A percentile compares a stretch with the other conserved stretches of the same genome.
Conservation (phyloP, 208 protist genomes). For the Naegleria fowleri region DNA sequence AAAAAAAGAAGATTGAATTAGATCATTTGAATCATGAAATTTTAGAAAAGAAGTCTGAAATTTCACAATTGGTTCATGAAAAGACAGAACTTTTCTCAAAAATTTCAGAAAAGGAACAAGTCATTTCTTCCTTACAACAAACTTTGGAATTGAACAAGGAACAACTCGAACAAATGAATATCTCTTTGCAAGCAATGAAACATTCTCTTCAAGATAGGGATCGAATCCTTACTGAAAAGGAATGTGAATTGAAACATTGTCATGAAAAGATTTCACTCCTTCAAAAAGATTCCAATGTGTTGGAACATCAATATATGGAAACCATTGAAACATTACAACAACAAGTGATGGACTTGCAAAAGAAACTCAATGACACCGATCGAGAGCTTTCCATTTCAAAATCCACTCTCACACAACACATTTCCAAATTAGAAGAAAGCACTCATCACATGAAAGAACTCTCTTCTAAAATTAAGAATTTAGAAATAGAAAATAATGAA, state of each 20-base stretch:
- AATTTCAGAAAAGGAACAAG: not conserved
- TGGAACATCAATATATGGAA: not conserved
- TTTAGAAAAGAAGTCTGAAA: not conserved
- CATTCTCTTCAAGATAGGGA: not conserved
- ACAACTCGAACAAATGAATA: not conserved
- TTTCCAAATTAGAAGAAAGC: not conserved
- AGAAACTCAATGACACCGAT: not conserved
- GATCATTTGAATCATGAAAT: not conserved
- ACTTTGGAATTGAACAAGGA: not conserved
- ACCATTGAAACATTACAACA: not conserved
- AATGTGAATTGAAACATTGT: not conserved
- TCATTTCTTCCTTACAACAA: not conserved
- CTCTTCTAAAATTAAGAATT: not conserved
- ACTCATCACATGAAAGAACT: not conserved
- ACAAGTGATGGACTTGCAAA: not conserved
- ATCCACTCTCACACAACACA: not conserved
- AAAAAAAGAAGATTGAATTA: not conserved
- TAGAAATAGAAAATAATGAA: not conserved
- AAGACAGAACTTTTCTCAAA: not conserved
- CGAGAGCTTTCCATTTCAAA: not conserved
- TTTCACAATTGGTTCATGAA: not conserved
- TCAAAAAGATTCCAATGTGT: not conserved
- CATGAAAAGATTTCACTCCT: not conserved
- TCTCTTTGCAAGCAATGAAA: not conserved
- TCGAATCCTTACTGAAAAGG: not conserved